A percentile compares a stretch with the other conserved stretches of the same genome.
phyloP scores from a whole-genome alignment of 106 monocot species.

The Dendrobium officinale region DNA sequence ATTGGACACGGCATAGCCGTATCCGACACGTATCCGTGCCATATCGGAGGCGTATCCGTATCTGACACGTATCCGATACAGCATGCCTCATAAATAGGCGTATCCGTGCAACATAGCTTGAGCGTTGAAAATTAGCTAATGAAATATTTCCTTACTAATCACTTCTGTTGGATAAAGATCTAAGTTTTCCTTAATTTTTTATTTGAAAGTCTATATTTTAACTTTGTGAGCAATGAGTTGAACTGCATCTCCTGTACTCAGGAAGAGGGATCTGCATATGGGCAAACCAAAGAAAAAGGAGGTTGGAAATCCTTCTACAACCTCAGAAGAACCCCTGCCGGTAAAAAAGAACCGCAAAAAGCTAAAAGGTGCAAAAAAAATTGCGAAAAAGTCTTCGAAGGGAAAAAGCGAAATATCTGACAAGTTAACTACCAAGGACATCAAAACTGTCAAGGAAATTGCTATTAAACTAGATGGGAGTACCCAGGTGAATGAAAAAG shows the following conservation, averaged over 20 bases:
- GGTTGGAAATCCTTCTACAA: not conserved
- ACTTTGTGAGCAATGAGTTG: not conserved
- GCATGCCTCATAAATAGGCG: no score
- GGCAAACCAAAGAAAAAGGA: conserved; percentile 13
- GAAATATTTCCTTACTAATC: not conserved
- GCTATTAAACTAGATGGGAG: conserved; percentile 2
- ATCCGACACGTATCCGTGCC: no score
- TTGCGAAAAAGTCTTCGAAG: not conserved
- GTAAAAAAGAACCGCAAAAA: conserved; percentile 9
- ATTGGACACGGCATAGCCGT: no score
- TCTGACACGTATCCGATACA: no score
- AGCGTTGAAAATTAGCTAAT: no score
- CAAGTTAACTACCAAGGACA: not conserved
- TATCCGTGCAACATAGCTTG: not conserved
- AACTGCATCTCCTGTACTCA: not conserved
- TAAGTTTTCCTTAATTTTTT: not conserved
- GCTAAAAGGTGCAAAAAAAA: conserved; percentile 19
- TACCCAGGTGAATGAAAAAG: conserved; percentile 1
- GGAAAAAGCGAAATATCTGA: no score
- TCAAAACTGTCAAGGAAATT: conserved; percentile 2
- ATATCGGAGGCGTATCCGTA: no score
- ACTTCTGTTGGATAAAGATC: not conserved
- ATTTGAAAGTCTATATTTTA: conserved; percentile 3
- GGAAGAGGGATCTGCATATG: conserved; percentile 3
- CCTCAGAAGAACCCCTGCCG: not conserved